These are phyloP conservation scores for Aspergillus oerlinghausenensis DNA, from an alignment of 2,329 filamentous ascomycete genomes.

Conservation along the genomic window DNA sequence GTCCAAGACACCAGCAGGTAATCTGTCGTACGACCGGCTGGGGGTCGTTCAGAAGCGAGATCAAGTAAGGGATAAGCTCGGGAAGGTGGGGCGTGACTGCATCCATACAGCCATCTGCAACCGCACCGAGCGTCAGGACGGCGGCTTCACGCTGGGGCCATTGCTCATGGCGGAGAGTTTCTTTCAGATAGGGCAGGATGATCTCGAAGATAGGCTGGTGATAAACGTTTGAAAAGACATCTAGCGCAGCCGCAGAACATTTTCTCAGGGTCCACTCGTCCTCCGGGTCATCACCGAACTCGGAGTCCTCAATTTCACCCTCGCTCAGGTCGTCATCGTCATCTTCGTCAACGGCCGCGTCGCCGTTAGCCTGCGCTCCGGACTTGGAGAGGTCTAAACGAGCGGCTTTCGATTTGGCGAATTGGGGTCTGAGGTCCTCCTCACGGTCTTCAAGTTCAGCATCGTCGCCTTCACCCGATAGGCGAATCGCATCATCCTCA, in stretches of 20 bases:
- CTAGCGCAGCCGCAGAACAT: slow-evolving; percentile 90
- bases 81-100: slow-evolving; percentile 87
- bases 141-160: slow-evolving; percentile 94
- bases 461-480: slow-evolving; percentile 81
- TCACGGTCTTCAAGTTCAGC: slow-evolving; percentile 85
- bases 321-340: slow-evolving; percentile 77
- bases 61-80: slow-evolving; percentile 83
- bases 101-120: slow-evolving; percentile 89
- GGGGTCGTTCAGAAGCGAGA: slow-evolving; percentile 74
- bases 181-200: slow-evolving; percentile 86
- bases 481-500: slow-evolving; percentile 81
- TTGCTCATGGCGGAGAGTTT: slow-evolving; percentile 79
- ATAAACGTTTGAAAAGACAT: slow-evolving; percentile 90
- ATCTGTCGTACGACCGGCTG: slow-evolving; percentile 94
- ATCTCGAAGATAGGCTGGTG: slow-evolving; percentile 81
- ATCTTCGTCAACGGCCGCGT: slow-evolving; percentile 47
- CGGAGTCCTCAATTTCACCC: slow-evolving; percentile 77
- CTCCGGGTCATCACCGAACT: slow-evolving; percentile 69
- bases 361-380: slow-evolving; percentile 37
- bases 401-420: slow-evolving; percentile 67
- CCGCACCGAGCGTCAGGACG: slow-evolving; percentile 87
- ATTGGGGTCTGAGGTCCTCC: slow-evolving; percentile 88
- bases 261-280: slow-evolving; percentile 94
- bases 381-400: slow-evolving; percentile 53
- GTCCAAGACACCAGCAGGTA: slow-evolving; percentile 93